A percentile compares a stretch with the other conserved stretches of the same genome.
phyloP scores from a whole-genome alignment of 768 basidiomycete genomes.

The Mrakia gelida region DNA sequence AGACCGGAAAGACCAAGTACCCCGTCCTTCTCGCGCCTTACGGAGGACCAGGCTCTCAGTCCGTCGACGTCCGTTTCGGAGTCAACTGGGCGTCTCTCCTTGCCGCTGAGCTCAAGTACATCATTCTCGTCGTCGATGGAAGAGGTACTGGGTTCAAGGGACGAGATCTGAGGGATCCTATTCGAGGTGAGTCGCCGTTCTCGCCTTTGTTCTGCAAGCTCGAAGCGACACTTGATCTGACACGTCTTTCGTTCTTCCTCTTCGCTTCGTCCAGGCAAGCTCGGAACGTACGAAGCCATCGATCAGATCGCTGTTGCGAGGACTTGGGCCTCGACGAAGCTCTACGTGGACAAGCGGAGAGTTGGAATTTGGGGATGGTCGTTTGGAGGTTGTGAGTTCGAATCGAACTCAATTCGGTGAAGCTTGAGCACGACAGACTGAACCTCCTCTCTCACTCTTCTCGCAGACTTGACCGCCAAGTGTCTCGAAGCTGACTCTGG shows the following conservation, averaged over 20 bases:
- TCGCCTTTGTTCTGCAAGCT: not conserved
- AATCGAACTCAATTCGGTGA: not conserved
- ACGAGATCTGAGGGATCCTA: constrained; percentile 65
- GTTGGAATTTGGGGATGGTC: constrained; percentile 97
- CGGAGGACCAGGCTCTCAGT: constrained; percentile 83
- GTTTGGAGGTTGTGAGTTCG: constrained; percentile 50
- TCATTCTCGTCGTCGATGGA: constrained; percentile 84
- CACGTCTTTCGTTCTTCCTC: not conserved
- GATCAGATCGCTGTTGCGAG: constrained; percentile 90
- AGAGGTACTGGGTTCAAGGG: constrained; percentile 92
- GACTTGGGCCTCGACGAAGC: constrained; percentile 69
- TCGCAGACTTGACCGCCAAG: constrained; percentile 78
- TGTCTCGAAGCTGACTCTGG: constrained; percentile 84
- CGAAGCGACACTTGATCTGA: not conserved
- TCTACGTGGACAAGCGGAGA: constrained; percentile 79
- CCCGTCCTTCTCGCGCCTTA: constrained; percentile 92
- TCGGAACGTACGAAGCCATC: constrained; percentile 80
- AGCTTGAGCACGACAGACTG: not conserved
- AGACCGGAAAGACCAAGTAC: constrained; percentile 91
- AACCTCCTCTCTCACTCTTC: not conserved
- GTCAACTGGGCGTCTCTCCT: constrained; percentile 86
- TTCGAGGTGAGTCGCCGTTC: constrained; percentile 53
- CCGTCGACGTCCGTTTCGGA: constrained; percentile 60
- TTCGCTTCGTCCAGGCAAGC: constrained; percentile 46
- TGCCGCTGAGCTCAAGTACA: constrained; percentile 71